A percentile compares a stretch with the other conserved stretches of the same genome.
Evolutionary conservation across 495 filamentous ascomycete species (phyloP).

Genomic region (Podospora anserina): DNA sequence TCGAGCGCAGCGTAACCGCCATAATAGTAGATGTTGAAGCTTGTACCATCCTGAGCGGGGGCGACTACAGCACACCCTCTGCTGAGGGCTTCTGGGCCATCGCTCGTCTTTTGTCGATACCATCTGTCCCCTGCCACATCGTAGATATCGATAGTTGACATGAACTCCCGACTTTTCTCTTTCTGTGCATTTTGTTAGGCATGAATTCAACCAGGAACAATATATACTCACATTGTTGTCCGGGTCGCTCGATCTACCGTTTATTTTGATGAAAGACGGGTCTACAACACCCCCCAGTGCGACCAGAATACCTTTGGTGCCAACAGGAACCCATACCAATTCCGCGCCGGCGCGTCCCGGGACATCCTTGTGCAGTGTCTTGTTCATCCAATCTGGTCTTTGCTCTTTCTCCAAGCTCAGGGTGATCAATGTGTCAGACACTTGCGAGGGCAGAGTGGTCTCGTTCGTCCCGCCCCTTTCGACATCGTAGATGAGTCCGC

Average conservation of each 20-base stretch:
- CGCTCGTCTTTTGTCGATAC: slow-evolving; percentile 61
- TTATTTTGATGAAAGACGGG: slow-evolving; percentile 38
- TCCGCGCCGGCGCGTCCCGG: slow-evolving; percentile 59
- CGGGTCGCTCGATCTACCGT: slow-evolving; percentile 34
- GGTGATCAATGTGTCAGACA: slow-evolving; percentile 54
- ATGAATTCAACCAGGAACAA: neutral
- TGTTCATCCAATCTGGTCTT: slow-evolving; percentile 53
- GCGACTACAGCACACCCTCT: slow-evolving; percentile 67
- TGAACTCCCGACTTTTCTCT: slow-evolving; percentile 55
- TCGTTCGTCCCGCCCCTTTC: slow-evolving; percentile 22
- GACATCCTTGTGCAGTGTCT: slow-evolving; percentile 49
- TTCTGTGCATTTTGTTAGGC: slow-evolving; percentile 31
- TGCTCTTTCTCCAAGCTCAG: slow-evolving; percentile 56
- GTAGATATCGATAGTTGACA: slow-evolving; percentile 65
- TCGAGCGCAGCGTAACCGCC: slow-evolving; percentile 61
- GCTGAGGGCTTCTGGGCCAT: slow-evolving; percentile 56
- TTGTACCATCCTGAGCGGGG: slow-evolving; percentile 56
- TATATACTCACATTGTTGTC: slow-evolving; percentile 42
- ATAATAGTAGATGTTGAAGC: slow-evolving; percentile 73
- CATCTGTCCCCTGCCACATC: slow-evolving; percentile 57
- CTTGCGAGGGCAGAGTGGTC: slow-evolving; percentile 32
- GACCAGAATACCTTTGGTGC: slow-evolving; percentile 59
- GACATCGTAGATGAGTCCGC: slow-evolving; percentile 44
- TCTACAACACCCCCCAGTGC: slow-evolving; percentile 65
- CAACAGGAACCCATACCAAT: slow-evolving; percentile 68